Base-by-base conservation (phyloP, 352 stramenopile species). In the Pythium coloratum region DNA sequence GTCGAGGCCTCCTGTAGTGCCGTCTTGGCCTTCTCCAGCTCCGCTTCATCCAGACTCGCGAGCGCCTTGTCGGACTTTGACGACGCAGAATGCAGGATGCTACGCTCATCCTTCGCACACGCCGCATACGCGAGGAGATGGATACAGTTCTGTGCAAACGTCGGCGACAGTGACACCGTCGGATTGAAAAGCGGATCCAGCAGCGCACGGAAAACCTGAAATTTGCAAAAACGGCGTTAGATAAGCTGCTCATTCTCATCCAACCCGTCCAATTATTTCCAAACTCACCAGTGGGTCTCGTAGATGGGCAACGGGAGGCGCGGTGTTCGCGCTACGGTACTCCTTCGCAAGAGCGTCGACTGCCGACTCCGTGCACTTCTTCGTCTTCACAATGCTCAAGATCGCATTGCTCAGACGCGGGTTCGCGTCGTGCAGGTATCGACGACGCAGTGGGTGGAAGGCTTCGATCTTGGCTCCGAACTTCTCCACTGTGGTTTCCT, bases 131-230 rank as follows among this genome's bases (percentile, higher is more conserved):
- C 86, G 44, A 96, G 62, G 6, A 96, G 57, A 13, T 82, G 75
- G 3, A 90, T 81, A 34, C 84, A 96, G 56, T 90, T 86, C 34
- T 89, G 76, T 16, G 75, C 63, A 68, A 89, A 94, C n/a, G 61
- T 20, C 16, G 73, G 33, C 28, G 81, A 82, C 32, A 90, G 78
- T 9, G 83, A 76, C 56, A 86, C 79, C 3, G 83, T 88, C 18
- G 84, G 83, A 42, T 94, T 91, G 62, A 96, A 96, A n/a, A 94
- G 67, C 6, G 82, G 84, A 67, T 94, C 85, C 4, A 93, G 64
- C 20, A 96, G 66, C 36, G 75, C 80, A n/a, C 80, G 82, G n/a
- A 96, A 76, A 8, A 96, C 83, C 87, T 95, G 65, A 36, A 7
- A 33, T 38, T 57, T 16, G n/a, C 30, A 40, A 18, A 38, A 26